Base-by-base conservation (phyloP, 306 rosid genomes). In the Gleditsia sinensis region DNA sequence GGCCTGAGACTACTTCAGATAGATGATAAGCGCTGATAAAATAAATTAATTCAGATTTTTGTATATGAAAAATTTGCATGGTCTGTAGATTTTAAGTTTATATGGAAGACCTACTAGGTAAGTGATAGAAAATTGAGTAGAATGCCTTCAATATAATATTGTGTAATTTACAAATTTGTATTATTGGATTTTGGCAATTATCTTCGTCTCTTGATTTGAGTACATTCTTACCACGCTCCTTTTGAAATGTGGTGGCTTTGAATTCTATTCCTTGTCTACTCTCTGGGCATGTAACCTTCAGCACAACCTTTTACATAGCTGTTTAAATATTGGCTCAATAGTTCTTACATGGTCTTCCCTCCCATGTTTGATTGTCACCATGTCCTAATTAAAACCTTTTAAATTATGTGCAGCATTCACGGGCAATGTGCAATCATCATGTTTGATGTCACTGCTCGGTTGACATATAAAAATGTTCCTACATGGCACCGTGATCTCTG, bases 401-500 rank as follows among this genome's bases (percentile, higher is more conserved):
- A 57, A 51, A 49, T 43, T 68, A 5, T 82, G 67, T 84, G 82
- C 90, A 90, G 91, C 62, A 88, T 86, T 17, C 91, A 90, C 61
- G 91, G 96, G 43, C 93, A 90, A 20, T 90, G 96, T 83, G 93
- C 93, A 4, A 84, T 90, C 55, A 84, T 90, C 48, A 90, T 90
- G 96, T 90, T 90, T 62, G 96, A 90, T 16, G 96, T 90, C 24
- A 90, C 90, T 1, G 88, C 96, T 36, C 81, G 87, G 58, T 79
- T 88, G 81, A 86, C 93, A 17, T 90, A 90, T 67, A 90, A 83
- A 86, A 90, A 88, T 77, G 96, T 90, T 69, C 90, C 96, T 10
- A 90, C 88, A 27, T 90, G 96, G 96, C 91, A 90, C 76, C 82
- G 90, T 32, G 93, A 90, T 85, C 93, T 90, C 34, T 86, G 93